phyloP scores from a whole-genome alignment of 352 stramenopile species.

The Phytopythium vexans region DNA sequence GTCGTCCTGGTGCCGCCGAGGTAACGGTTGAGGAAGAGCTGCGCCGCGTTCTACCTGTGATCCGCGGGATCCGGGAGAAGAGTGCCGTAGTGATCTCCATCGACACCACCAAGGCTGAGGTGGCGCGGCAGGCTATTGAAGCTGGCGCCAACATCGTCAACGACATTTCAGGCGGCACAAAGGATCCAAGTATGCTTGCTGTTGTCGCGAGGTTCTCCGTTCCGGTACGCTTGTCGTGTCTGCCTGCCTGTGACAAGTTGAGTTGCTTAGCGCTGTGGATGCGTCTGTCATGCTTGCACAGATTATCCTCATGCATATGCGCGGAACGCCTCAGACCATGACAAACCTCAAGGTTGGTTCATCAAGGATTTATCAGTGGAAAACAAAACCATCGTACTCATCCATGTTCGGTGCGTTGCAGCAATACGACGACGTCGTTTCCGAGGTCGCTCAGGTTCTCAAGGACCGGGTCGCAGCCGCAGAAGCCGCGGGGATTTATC shows the following conservation, averaged over 20 bases:
- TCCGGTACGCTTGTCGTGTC: constrained; percentile 31
- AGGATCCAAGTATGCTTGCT: constrained; percentile 91
- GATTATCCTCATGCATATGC: constrained; percentile 97
- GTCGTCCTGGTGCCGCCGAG: constrained; percentile 91
- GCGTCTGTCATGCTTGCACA: constrained; percentile 29
- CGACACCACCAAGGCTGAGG: constrained; percentile 93
- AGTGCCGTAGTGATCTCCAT: constrained; percentile 92
- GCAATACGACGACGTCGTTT: constrained; percentile 90
- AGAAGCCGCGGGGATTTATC: constrained; percentile 83
- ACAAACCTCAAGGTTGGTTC: constrained; percentile 59
- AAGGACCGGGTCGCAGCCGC: constrained; percentile 65
- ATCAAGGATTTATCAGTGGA: neutral
- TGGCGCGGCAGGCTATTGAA: constrained; percentile 87
- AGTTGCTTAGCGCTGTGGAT: constrained; percentile 1
- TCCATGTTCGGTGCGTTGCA: constrained; percentile 14
- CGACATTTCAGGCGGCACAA: constrained; percentile 94
- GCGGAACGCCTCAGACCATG: constrained; percentile 96
- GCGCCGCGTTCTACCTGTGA: constrained; percentile 90
- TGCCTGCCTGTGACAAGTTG: neutral
- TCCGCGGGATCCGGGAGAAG: constrained; percentile 81
- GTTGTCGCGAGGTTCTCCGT: constrained; percentile 85
- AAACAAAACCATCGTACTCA: neutral
- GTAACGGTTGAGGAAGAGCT: constrained; percentile 91
- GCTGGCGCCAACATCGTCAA: constrained; percentile 97
- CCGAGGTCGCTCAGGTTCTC: constrained; percentile 85